Evolutionary conservation across 768 basidiomycete species (phyloP), one percentile per base, ranked within the genome.

Genomic region (Wakefieldia striispora): DNA sequence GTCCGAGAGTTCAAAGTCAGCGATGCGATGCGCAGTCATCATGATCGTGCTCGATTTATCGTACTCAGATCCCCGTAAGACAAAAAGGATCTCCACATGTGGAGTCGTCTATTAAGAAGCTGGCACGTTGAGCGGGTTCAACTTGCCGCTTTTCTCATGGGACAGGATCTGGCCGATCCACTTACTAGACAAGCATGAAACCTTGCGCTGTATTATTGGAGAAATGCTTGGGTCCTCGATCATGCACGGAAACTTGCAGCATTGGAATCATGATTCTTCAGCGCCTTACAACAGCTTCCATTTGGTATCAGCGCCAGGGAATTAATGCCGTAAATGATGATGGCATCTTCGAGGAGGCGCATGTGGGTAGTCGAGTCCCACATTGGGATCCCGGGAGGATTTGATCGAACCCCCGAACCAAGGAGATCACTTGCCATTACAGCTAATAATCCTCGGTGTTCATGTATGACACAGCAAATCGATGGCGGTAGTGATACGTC

Each of bases 261-360:
- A 38, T 35, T n/a, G 29, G 26, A 35, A 36, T 38, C 20, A 29
- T n/a, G 40, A 27, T 17, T 48, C 13, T 43, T 12, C 43, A 36
- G 38, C 46, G 46, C 41, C 39, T 11, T 26, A 17, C 20, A 14
- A 42, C 11, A 37, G 6, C 36, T 43, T 61, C 49, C 55, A 39
- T 53, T 33, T 40, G 33, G 11, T 33, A 50, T 61, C 58, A 60
- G 26, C 9, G 43, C 42, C 50, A 29, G 17, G 24, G 23, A 13
- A 36, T 44, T 10, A 19, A 3, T 60, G 24, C 14, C 53, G 45
- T 56, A 58, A 41, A 21, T 23, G 19, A 47, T 33, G 9, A 45
- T 23, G 41, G 27, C 4, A 3, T 44, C 33, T 44, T 43, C 16
- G 14, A 23, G 12, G 21, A 7, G 16, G 13, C 11, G 20, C 14